phyloP scores from a whole-genome alignment of 306 rosid species.

The Pterocarpus macrocarpus region DNA sequence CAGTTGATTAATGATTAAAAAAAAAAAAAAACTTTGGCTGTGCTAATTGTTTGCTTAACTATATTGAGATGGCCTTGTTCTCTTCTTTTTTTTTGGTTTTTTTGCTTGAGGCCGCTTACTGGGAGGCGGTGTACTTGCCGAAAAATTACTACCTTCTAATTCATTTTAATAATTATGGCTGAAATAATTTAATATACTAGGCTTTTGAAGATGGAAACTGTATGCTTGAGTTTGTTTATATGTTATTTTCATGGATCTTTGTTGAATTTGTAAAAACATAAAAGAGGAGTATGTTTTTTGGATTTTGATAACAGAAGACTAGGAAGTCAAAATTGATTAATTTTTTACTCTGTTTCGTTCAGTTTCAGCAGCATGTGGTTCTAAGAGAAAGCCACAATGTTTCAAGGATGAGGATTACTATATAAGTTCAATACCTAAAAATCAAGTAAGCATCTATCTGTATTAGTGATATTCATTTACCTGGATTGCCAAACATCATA shows the following conservation, averaged over 20 bases:
- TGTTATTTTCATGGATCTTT: not conserved
- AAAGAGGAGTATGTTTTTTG: slow-evolving; percentile 21
- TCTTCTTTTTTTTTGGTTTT: not conserved
- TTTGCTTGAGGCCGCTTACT: not conserved
- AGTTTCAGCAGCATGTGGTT: slow-evolving; percentile 58
- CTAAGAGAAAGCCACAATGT: slow-evolving; percentile 72
- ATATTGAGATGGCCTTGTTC: not conserved
- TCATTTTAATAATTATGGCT: not conserved
- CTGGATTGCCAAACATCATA: slow-evolving; percentile 30
- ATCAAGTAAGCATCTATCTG: slow-evolving; percentile 64
- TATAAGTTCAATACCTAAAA: slow-evolving; percentile 87
- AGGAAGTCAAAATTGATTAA: slow-evolving; percentile 29
- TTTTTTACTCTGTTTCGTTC: slow-evolving; percentile 46
- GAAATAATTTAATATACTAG: not conserved
- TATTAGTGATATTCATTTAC: slow-evolving; percentile 29
- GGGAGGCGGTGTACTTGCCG: too few relatives aligned
- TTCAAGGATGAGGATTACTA: slow-evolving; percentile 87
- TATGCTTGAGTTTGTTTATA: not conserved
- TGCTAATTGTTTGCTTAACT: slow-evolving; percentile 15
- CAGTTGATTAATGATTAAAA: slow-evolving; percentile 2
- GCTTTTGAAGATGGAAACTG: not conserved
- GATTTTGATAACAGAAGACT: slow-evolving; percentile 31
- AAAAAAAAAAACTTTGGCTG: not conserved
- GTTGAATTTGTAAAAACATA: too few relatives aligned
- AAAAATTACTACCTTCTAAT: not conserved